Base-by-base conservation (phyloP, 495 filamentous ascomycete species). In the Talaromyces proteolyticus region DNA sequence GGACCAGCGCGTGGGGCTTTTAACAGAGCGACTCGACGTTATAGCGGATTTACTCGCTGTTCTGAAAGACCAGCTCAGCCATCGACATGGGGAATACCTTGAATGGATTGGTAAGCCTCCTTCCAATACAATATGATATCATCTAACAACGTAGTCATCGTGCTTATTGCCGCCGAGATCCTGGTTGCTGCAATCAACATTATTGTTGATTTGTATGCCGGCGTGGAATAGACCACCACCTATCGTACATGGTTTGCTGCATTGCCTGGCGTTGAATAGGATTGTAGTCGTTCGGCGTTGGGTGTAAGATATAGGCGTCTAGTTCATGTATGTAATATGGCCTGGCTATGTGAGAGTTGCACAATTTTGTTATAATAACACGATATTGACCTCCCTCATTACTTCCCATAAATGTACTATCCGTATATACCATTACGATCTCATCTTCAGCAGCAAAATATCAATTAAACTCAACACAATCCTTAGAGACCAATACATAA, bases 131-230 rank as follows among this genome's bases (percentile, higher is more conserved):
- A 22, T 39, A 48, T 41, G 38, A 36, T 24, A 20, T 39, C 39
- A 50, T 19, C 12, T 11, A 44, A 58, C 42, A 25, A 11, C 50
- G 38, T 40, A 87, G 91, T 98, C 36, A 97, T 98, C 51, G 76
- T 97, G 12, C 82, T 98, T 47, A 97, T 98, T 59, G 92, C 90
- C 10, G 91, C 91, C 0, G 93, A 98, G 63, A 96, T 98, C 59
- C 67, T 97, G 3, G 93, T 98, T 14, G 93, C 94, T 1, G 86
- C 84, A 11, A 85, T 96, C 49, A 98, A 98, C 67, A 96, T 98
- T 45, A 76, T 95, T 24, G 94, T 98, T 10, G 93, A 98, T 73
- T 62, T 98, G 47, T 91, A 91, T 63, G 94, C 91, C 24, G 89
- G 87, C 19, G 79, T 89, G 4, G 87, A 88, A 45, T 88, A 71